Percentiles rank a stretch among this genome's conserved stretches.
These are phyloP conservation scores for Lonicera japonica DNA, from an alignment of 129 eudicot genomes.

Conservation along the genomic window DNA sequence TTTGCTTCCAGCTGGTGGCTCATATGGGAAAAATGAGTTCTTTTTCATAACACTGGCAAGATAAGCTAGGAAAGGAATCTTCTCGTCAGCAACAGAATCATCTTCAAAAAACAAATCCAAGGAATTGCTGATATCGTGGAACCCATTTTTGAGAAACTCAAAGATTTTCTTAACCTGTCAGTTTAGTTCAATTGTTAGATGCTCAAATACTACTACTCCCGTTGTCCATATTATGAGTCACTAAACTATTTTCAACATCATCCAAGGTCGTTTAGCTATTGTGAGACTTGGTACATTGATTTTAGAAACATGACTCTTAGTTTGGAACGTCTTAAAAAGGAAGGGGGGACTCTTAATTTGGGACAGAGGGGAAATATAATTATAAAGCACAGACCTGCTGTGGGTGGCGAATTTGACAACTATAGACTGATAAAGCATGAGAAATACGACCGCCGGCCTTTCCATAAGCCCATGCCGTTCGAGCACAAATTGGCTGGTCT, in stretches of 20 bases:
- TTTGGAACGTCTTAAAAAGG: no score
- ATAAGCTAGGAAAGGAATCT: constrained; percentile 93
- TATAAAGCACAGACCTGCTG: constrained; percentile 45
- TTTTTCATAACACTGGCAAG: constrained; percentile 80
- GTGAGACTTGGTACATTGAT: no score
- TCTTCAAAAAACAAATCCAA: constrained; percentile 79
- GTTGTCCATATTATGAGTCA: no score
- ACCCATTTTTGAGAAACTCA: constrained; percentile 82
- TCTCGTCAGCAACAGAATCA: constrained; percentile 95
- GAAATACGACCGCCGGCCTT: constrained; percentile 95
- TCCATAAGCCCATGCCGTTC: constrained; percentile 99
- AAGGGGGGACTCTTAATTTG: no score
- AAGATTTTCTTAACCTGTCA: constrained; percentile 89
- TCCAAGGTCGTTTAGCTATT: no score
- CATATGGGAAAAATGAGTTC: constrained; percentile 64
- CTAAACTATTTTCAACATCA: no score
- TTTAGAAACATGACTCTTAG: no score
- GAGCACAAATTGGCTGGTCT: constrained; percentile 95
- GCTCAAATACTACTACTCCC: no score
- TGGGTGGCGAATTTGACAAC: constrained; percentile 90
- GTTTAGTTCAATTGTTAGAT: constrained; percentile 14
- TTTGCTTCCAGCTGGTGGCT: constrained; percentile 89
- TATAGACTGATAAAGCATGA: constrained; percentile 93
- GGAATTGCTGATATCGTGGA: constrained; percentile 78
- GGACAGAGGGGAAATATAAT: no score